Base-by-base conservation (phyloP, 2,329 filamentous ascomycete genomes). In the Botrytis sinoallii region DNA sequence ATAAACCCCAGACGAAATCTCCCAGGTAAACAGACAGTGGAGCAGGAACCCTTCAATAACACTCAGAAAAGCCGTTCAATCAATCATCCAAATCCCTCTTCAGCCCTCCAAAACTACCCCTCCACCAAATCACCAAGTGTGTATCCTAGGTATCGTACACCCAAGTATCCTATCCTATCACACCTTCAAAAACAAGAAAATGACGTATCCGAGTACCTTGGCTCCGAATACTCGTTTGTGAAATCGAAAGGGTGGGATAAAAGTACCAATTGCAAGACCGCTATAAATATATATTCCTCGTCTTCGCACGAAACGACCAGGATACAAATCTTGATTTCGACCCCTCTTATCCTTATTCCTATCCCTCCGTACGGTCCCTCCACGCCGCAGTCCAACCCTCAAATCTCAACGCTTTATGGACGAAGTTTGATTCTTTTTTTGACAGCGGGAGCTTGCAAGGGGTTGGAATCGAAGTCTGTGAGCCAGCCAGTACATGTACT, bases 301-400 rank as follows among this genome's bases (percentile, higher is more conserved):
- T 29, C 60, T 1, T 38, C 60, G 6, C 25, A 57, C n/a, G 18
- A 20, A 25, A 59, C 40, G 42, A 64, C 68, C 20, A 52, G 69
- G 69, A 44, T 61, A 40, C 16, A 44, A 40, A 64, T 40, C 69
- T 52, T 64, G 69, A 64, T 71, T 64, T 48, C n/a, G 22, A 12
- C 29, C 35, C 60, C 38, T 44, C 16, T 20, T 42, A 42, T 18
- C 38, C 38, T 40, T 64, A 64, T 29, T 40, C 8, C 65, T 25
- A 55, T 29, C 65, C 9, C 46, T 66, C 14, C 29, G 42, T 48
- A 29, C 52, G n/a, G 29, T 32, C 52, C 14, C n/a, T 16, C 52
- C 52, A 32, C n/a, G 4, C 52, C 52, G 16, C n/a, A 57, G 12
- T 9, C 60, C 38, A 38, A 61, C 20, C 2, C 25, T n/a, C 60